Base-by-base conservation (phyloP, 2,329 filamentous ascomycete genomes). In the Diplocarpon rosae region DNA sequence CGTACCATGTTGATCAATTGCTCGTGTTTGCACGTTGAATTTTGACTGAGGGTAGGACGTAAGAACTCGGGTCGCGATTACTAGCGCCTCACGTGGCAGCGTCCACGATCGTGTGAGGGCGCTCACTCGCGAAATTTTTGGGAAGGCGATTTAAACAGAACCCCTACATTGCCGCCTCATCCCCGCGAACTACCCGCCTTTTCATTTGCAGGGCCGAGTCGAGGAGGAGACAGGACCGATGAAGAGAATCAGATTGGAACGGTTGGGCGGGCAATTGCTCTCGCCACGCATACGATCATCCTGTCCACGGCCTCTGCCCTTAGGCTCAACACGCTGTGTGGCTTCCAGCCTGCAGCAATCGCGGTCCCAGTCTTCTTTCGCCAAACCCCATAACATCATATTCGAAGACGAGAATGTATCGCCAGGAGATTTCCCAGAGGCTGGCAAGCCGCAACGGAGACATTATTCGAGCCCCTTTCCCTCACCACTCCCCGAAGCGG, bases 401-500 rank as follows among this genome's bases (percentile, higher is more conserved):
- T 41, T 46, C 39, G 59, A 61, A 51, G 57, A 60, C 46, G 57
- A 29, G 7, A 45, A 36, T 2, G 14, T 29, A 34, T 5, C 24
- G 14, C 32, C 29, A 34, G 29, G 39, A 24, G 20, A 24, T 24
- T 24, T 7, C 9, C 30, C 3, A 3, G 9, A 32, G n/a, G 11
- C 10, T 14, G 30, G 10, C 11, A 12, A 12, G 30, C 30, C 30
- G 30, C 11, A 14, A 56, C 49, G 60, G 50, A 70, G 82, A 39
- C 37, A 50, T 34, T 36, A 42, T 8, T 37, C 45, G n/a, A 50
- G 40, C 37, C 34, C 37, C 29, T 53, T 47, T 52, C 83, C 85
- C 42, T 90, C 86, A 58, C 86, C 87, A 54, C 75, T 75, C 43
- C 78, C 80, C 53, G 68, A 75, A 57, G 72, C 73, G 53, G 83